phyloP scores from a whole-genome alignment of 2,329 filamentous ascomycete species.

The Aspergillus sp. region DNA sequence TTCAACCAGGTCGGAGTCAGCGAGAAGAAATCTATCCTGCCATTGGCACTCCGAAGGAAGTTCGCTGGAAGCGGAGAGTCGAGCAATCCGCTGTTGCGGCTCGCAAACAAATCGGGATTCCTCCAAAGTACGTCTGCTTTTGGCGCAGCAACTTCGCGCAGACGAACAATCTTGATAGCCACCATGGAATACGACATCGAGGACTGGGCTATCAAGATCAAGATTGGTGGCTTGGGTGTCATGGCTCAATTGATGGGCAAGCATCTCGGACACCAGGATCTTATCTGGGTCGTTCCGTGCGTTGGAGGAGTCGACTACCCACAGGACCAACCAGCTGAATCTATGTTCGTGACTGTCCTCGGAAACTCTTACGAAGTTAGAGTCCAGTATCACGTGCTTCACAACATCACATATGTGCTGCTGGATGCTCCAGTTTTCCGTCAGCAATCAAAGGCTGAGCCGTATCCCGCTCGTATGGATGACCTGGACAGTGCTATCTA shows the following conservation, averaged over 20 bases:
- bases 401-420: constrained; percentile 68
- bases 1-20: constrained; percentile 59
- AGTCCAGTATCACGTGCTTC: constrained; percentile 62
- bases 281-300: constrained; percentile 65
- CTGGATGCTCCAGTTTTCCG: constrained; percentile 67
- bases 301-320: constrained; percentile 66
- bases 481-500: constrained; percentile 67
- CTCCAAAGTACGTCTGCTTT: constrained; percentile 38
- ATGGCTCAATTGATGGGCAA: constrained; percentile 71
- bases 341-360: constrained; percentile 63
- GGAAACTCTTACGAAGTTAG: constrained; percentile 61
- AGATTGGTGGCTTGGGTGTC: constrained; percentile 68
- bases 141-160: constrained; percentile 29
- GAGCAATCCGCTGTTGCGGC: constrained; percentile 34
- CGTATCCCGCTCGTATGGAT: constrained; percentile 68
- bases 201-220: constrained; percentile 69
- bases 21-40: constrained; percentile 47
- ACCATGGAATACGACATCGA: constrained; percentile 73
- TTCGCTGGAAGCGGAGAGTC: constrained; percentile 33
- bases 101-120: constrained; percentile 37
- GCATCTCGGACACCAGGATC: constrained; percentile 62
- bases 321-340: constrained; percentile 56
- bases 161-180: constrained; percentile 63
- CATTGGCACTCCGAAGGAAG: constrained; percentile 35
- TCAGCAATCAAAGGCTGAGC: constrained; percentile 61